Base-by-base conservation (phyloP, 2,329 filamentous ascomycete genomes). In the Paraphoma sp. region DNA sequence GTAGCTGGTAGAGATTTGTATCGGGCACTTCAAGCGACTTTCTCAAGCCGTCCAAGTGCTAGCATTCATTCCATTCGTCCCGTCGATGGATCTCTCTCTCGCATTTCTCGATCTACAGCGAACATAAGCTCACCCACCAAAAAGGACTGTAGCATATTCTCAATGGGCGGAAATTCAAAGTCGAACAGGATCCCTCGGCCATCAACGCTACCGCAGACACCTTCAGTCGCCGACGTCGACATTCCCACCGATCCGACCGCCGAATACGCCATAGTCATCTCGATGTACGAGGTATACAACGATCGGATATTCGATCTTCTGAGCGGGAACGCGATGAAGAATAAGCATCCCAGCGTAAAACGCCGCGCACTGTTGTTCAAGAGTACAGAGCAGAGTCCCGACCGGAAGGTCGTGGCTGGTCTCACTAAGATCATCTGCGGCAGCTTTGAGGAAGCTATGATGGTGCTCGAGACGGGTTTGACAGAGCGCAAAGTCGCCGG, bases 251-350 rank as follows among this genome's bases (percentile, higher is more conserved):
- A 93, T 59, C 81, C 83, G 1, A 84, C 85, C 17, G 86, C 89
- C 52, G 92, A 97, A 65, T 97, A 97, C 67, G 89, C 90, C 4
- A 87, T 99, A 51, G 81, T 99, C 10, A 84, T 99, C 18, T 97
- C 93, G 51, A 99, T 99, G 93, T 98, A 98, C 77, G 95, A 99
- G 76, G 94, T 99, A 1, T 97, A 99, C 81, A 99, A 99, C 72
- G 94, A 99, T 78, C 89, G 93, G 36, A 98, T 99, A 64, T 98
- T 96, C 74, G 95, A 99, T 70, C 86, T 99, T 0, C 82, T 99
- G 1, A 90, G 89, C 0, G 82, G 83, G 0, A 84, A 86, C 2
- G 78, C 82, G 18, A 84, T 84, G 59, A 84, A 84, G 36, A 82
- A 83, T 5, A 89, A 80, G 59, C 71, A 75, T 47, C 76, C 78